These are phyloP conservation scores for Nicotiana undulata DNA, from an alignment of 257 asterid genomes.

Conservation along the genomic window DNA sequence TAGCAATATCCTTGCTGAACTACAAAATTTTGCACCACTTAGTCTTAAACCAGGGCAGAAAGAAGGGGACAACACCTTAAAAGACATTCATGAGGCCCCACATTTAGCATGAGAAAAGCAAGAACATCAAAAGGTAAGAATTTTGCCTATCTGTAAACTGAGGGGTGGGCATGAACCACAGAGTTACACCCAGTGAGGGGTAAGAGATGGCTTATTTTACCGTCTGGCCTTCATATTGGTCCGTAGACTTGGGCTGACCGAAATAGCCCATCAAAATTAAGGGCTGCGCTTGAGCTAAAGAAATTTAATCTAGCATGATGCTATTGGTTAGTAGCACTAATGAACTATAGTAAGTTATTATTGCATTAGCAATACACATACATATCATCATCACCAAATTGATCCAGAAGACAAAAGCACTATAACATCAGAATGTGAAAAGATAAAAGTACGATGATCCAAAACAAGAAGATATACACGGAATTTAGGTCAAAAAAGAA, in stretches of 20 bases:
- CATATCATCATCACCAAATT: not conserved
- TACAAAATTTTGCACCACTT: slow-evolving; percentile 13
- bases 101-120: not conserved
- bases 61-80: not conserved
- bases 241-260: not conserved
- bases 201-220: not conserved
- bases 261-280: not conserved
- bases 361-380: not conserved
- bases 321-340: not conserved
- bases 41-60: not conserved
- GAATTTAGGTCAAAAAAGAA: not conserved
- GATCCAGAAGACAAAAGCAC: not conserved
- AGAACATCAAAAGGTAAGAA: not conserved
- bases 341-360: not conserved
- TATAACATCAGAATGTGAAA: not conserved
- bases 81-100: not conserved
- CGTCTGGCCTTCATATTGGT: not conserved
- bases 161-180: not conserved
- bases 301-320: not conserved
- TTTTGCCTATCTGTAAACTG: not conserved
- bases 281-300: not conserved
- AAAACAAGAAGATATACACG: not conserved
- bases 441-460: not conserved
- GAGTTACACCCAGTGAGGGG: not conserved
- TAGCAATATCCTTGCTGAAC: slow-evolving; percentile 90